Conservation (phyloP, 768 basidiomycete species). For the Wakefieldia striispora region DNA sequence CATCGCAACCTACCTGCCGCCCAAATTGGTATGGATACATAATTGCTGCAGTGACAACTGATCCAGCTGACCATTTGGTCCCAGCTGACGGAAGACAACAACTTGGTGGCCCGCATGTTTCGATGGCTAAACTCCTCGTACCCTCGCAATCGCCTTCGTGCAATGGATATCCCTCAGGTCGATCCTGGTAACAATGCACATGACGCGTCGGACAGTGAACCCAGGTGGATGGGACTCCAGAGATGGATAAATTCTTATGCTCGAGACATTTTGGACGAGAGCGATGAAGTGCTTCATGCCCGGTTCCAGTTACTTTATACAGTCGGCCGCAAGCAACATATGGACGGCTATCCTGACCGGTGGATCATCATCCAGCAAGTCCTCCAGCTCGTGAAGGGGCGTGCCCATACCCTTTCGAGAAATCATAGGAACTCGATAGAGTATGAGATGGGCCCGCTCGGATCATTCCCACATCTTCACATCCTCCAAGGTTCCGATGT, state of each 20-base stretch:
- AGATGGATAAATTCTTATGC: slow-evolving; percentile 17
- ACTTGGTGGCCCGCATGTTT: too few relatives aligned
- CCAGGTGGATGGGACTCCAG: too few relatives aligned
- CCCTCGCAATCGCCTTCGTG: too few relatives aligned
- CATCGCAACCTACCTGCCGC: too few relatives aligned
- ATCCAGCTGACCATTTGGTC: too few relatives aligned
- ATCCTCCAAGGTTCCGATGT: slow-evolving; percentile 6
- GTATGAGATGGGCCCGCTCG: neutral
- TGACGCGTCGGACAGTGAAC: too few relatives aligned
- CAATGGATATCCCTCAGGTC: too few relatives aligned
- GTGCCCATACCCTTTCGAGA: neutral
- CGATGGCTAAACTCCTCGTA: too few relatives aligned
- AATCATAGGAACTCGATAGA: slow-evolving; percentile 7
- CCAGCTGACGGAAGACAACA: too few relatives aligned
- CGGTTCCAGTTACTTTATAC: slow-evolving; percentile 51
- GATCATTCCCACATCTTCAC: slow-evolving; percentile 11
- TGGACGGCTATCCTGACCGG: slow-evolving; percentile 42
- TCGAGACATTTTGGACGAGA: slow-evolving; percentile 22
- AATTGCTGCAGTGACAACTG: too few relatives aligned
- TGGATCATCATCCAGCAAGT: slow-evolving; percentile 40
- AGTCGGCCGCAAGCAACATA: slow-evolving; percentile 32
- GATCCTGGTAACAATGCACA: too few relatives aligned
- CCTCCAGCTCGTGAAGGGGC: slow-evolving; percentile 15
- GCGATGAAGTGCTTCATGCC: slow-evolving; percentile 32
- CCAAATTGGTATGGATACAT: too few relatives aligned